Evolutionary conservation across 2,329 filamentous ascomycete genomes (phyloP).

Genomic region (Phoma sp.): DNA sequence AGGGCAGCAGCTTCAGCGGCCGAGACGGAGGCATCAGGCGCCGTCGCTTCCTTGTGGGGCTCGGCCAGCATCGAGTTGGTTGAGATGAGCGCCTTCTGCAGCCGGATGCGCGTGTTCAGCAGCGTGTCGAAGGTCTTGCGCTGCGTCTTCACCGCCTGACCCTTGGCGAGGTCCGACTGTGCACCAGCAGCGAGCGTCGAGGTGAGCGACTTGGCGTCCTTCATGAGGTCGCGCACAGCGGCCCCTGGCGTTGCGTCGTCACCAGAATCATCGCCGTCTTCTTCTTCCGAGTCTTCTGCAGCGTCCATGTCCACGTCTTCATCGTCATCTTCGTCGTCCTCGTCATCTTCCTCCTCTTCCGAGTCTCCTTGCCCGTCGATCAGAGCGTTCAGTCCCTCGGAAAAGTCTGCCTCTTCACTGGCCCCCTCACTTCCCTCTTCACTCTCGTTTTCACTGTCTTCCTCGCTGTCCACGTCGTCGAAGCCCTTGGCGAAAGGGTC

Average conservation of each 20-base stretch:
- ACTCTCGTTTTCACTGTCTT: slow-evolving; percentile 34
- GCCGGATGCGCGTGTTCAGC: slow-evolving; percentile 85
- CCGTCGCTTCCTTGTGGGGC: slow-evolving; percentile 42
- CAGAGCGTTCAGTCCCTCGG: slow-evolving; percentile 50
- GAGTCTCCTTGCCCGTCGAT: slow-evolving; percentile 57
- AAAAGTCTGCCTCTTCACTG: slow-evolving; percentile 24
- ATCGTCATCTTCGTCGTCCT: slow-evolving; percentile 46
- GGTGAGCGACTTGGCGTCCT: slow-evolving; percentile 68
- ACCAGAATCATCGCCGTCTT: slow-evolving; percentile 42
- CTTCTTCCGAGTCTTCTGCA: slow-evolving; percentile 43
- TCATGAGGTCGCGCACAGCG: slow-evolving; percentile 72
- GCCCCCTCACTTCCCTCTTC: slow-evolving; percentile 38
- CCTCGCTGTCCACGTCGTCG: slow-evolving; percentile 49
- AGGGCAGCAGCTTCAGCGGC: slow-evolving; percentile 86
- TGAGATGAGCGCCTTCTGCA: slow-evolving; percentile 88
- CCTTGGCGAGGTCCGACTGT: slow-evolving; percentile 82
- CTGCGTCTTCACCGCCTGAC: slow-evolving; percentile 83
- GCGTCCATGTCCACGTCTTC: slow-evolving; percentile 52
- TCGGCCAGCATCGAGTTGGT: slow-evolving; percentile 67
- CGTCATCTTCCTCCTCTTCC: slow-evolving; percentile 43
- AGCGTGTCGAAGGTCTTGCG: slow-evolving; percentile 85
- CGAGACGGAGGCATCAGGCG: slow-evolving; percentile 62
- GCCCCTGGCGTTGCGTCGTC: slow-evolving; percentile 48
- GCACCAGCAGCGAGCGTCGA: slow-evolving; percentile 70
- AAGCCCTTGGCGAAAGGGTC: slow-evolving; percentile 55